A percentile compares a stretch with the other conserved stretches of the same genome.
Conservation (phyloP, 306 rosid genomes). For the Ammopiptanthus mongolicus region DNA sequence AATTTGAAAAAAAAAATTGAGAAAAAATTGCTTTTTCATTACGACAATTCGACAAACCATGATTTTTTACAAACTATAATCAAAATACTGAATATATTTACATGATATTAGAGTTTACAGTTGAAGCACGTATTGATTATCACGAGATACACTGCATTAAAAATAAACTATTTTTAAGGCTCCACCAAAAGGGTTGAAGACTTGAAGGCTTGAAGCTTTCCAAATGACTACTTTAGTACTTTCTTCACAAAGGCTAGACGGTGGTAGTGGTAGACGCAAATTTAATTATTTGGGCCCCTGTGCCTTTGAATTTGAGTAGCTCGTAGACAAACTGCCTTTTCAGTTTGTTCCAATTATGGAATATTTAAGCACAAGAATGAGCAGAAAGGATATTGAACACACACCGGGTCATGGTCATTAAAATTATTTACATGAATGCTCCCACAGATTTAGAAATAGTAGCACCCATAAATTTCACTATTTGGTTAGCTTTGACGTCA, state of each 20-base stretch:
- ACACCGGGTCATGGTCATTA: not conserved
- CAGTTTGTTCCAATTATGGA: not conserved
- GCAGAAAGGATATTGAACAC: not conserved
- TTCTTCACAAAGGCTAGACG: not conserved
- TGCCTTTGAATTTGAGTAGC: not conserved
- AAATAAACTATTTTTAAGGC: not conserved
- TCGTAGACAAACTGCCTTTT: not conserved
- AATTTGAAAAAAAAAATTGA: too few relatives aligned
- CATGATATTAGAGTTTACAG: too few relatives aligned
- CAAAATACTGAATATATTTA: too few relatives aligned
- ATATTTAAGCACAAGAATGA: not conserved
- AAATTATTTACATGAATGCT: not conserved
- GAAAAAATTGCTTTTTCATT: too few relatives aligned
- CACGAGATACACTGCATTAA: not conserved
- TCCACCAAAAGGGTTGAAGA: not conserved
- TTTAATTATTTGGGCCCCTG: not conserved
- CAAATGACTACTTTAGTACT: not conserved
- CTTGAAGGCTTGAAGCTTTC: not conserved
- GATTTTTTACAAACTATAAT: too few relatives aligned
- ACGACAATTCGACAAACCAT: too few relatives aligned
- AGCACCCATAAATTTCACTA: not conserved
- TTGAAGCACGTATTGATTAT: too few relatives aligned
- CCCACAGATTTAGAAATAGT: not conserved
- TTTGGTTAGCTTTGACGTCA: not conserved
- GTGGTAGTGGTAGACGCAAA: not conserved